Evolutionary conservation across 106 monocot genomes (phyloP), one percentile per base, ranked within the genome.

Genomic region (Amphibolis antarctica): DNA sequence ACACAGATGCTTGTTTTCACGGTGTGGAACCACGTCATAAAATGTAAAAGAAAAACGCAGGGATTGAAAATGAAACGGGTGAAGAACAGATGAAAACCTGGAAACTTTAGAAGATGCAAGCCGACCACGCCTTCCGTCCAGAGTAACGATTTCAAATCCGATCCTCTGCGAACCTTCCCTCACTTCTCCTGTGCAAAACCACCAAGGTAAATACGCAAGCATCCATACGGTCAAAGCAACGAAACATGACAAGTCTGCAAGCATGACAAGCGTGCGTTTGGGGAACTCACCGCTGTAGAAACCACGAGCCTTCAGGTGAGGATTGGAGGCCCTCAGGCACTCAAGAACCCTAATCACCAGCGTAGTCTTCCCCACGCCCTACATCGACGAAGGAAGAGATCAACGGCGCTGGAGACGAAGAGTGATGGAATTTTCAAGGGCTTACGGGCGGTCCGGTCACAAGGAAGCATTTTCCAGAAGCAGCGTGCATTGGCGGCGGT

Each of bases 361-460:
- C 71, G 93, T 83, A 73, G 85, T 81, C 83, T 93, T 88, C 62
- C 93, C 93, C 52, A 89, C 82, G 17, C 83, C 93, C 93, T 93
- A 68, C 55, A 19, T 10, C 9, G 23, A 42, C 12, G 7, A 4
- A 36, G 4, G 19, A n/a, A 19, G 2, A 45, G 29, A 14, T 30
- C 14, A 44, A 25, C 42, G 44, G 9, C 24, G 25, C 60, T 44
- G 5, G 51, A 63, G 44, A 62, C 18, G 13, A 14, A 14, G 51
- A 47, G 73, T 1, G 12, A 22, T 12, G 31, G 24, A 29, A 24
- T 0, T 44, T 19, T 15, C 14, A 13, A 0, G 44, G 53, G 9
- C 62, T 77, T 67, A 88, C 88, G 15, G 88, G 88, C 36, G 85
- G 83, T n/a, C 85, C 88, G 14, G 93, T 88, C 73, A 93, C 85